Conservation (phyloP, 768 basidiomycete genomes). For the Trametes villosa region DNA sequence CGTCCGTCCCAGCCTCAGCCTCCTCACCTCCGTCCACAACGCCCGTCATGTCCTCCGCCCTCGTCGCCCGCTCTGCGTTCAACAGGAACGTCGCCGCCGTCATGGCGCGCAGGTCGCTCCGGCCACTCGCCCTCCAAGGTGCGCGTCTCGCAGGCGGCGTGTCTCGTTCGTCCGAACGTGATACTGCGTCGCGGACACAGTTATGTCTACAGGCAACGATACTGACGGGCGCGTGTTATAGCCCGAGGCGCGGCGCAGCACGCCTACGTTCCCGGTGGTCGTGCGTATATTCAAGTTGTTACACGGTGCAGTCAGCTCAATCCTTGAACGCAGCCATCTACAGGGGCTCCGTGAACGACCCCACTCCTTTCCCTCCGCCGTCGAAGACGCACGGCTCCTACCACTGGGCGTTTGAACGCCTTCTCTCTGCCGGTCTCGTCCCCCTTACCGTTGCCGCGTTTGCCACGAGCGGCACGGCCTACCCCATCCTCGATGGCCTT, state of each 20-base stretch:
- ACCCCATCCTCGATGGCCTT: constrained; percentile 89
- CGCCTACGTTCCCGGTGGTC: constrained; percentile 70
- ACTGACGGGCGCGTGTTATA: not conserved
- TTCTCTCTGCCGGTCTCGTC: constrained; percentile 84
- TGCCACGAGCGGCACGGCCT: constrained; percentile 70
- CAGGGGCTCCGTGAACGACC: constrained; percentile 94
- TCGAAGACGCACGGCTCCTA: constrained; percentile 86
- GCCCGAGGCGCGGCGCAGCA: constrained; percentile 28
- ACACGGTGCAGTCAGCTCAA: not conserved
- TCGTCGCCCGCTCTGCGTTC: constrained; percentile 53
- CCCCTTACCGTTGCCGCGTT: constrained; percentile 89
- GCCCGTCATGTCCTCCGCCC: constrained; percentile 52
- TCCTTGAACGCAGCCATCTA: constrained; percentile 62
- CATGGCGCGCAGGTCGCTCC: constrained; percentile 44
- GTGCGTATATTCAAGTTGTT: constrained; percentile 45
- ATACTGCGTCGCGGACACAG: not conserved
- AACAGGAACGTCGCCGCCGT: constrained; percentile 45
- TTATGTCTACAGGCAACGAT: not conserved
- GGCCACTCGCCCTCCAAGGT: constrained; percentile 48
- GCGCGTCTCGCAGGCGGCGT: constrained; percentile 14
- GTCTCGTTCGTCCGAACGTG: not conserved
- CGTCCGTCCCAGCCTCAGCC: not conserved
- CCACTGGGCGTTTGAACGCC: constrained; percentile 92
- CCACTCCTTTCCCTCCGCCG: constrained; percentile 84
- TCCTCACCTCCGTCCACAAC: constrained; percentile 23